A percentile compares a stretch with the other conserved stretches of the same genome.
These are phyloP conservation scores for Fonsecaea multimorphosa DNA, from an alignment of 2,329 filamentous ascomycete genomes.

Conservation along the genomic window DNA sequence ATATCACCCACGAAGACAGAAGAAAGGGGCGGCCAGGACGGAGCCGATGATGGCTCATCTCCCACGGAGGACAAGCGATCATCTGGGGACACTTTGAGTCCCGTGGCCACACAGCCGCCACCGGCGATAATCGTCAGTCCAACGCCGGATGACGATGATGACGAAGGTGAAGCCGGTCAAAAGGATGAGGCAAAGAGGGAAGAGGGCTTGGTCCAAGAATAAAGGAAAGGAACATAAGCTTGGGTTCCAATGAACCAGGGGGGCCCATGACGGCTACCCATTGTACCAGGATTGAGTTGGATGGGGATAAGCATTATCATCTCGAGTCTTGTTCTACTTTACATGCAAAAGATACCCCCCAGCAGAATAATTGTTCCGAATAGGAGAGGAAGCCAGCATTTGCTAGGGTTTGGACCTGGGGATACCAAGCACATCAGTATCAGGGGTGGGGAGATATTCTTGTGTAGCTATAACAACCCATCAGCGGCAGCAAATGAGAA, in stretches of 20 bases:
- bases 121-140: conserved; percentile 41
- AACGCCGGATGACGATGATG: conserved; percentile 35
- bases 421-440: neutral
- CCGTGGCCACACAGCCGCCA: conserved; percentile 26
- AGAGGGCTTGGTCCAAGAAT: conserved; percentile 3
- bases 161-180: neutral
- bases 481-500: neutral
- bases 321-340: conserved; percentile 15
- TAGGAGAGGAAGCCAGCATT: conserved; percentile 4
- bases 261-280: neutral
- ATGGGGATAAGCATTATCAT: conserved; percentile 14
- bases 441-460: conserved; percentile 7
- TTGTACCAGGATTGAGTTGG: conserved; percentile 10
- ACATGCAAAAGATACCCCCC: conserved; percentile 20
- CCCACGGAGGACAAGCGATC: conserved; percentile 31
- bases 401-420: conserved; percentile 8
- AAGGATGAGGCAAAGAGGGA: conserved; percentile 4
- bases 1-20: conserved; percentile 32
- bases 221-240: conserved; percentile 2
- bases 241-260: neutral
- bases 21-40: conserved; percentile 21
- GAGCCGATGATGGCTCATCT: conserved; percentile 20
- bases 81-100: conserved; percentile 33
- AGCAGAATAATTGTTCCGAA: conserved; percentile 18
- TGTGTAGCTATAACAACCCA: conserved; percentile 15